These are phyloP conservation scores for Peniophora sp. DNA, from an alignment of 1,284 basidiomycete genomes.

Conservation along the genomic window DNA sequence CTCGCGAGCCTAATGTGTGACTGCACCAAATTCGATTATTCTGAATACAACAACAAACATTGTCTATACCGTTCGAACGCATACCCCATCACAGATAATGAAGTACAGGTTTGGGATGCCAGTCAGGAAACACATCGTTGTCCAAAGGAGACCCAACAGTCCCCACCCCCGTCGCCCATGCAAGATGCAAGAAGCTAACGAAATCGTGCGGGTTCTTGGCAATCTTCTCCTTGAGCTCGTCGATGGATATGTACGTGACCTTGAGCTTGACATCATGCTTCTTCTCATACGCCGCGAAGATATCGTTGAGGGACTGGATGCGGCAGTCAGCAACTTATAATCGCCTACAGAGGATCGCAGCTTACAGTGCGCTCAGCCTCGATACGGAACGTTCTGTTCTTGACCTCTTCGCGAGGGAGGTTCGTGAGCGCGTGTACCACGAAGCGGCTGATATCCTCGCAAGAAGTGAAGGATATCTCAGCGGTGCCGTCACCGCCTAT, in stretches of 20 bases:
- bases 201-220: constrained; percentile 3
- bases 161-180: constrained; percentile 8
- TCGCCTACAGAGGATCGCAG: no score
- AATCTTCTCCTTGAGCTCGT: constrained; percentile 7
- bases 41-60: no score
- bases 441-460: constrained; percentile 27
- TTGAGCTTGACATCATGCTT: constrained; percentile 9
- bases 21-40: no score
- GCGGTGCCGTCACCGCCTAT: constrained; percentile 23
- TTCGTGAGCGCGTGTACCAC: constrained; percentile 26
- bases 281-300: constrained; percentile 9
- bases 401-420: constrained; percentile 20
- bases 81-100: no score
- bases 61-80: no score
- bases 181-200: constrained; percentile 2
- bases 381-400: constrained; percentile 24
- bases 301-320: constrained; percentile 8
- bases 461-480: constrained; percentile 22
- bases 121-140: constrained; percentile 10
- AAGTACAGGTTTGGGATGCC: constrained; percentile 8
- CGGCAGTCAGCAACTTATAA: constrained; percentile 4
- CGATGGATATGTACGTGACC: constrained; percentile 5
- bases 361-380: constrained; percentile 24
- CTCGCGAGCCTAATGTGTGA: no score
- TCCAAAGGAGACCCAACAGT: constrained; percentile 6